Percentiles rank a stretch among this genome's conserved stretches.
phyloP scores from a whole-genome alignment of 202 grass and related monocot species.

The Setaria italica region DNA sequence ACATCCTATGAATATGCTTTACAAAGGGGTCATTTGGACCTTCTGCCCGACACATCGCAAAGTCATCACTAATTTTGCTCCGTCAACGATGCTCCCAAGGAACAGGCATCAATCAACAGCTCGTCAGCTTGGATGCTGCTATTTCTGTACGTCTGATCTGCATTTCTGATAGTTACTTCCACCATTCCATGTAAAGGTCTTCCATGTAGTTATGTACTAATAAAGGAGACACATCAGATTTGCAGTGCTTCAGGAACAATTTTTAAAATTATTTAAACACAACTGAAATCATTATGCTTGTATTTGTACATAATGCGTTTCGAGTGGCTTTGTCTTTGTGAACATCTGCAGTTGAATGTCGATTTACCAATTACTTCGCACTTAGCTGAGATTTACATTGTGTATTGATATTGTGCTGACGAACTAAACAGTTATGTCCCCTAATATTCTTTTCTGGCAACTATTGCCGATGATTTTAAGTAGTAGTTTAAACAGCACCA shows the following conservation, averaged over 20 bases:
- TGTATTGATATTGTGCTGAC: too few relatives aligned
- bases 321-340: background rate
- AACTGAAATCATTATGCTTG: background rate
- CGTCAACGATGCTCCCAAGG: background rate
- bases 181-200: conserved; percentile 1
- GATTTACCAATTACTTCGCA: background rate
- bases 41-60: too few relatives aligned
- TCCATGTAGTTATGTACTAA: background rate
- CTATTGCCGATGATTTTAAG: too few relatives aligned
- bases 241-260: background rate
- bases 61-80: conserved; percentile 14
- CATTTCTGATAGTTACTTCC: background rate
- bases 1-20: too few relatives aligned
- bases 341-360: background rate
- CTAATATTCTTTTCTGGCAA: too few relatives aligned
- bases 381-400: background rate
- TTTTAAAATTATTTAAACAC: background rate
- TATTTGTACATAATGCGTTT: background rate
- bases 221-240: conserved; percentile 2
- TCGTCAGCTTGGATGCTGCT: conserved; percentile 27
- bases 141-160: background rate
- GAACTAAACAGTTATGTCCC: background rate
- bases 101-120: background rate
- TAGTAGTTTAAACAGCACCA: too few relatives aligned
- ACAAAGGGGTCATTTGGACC: too few relatives aligned